These are phyloP conservation scores for Dothideomycetes sp. DNA, from an alignment of 2,329 filamentous ascomycete species.

Conservation along the genomic window DNA sequence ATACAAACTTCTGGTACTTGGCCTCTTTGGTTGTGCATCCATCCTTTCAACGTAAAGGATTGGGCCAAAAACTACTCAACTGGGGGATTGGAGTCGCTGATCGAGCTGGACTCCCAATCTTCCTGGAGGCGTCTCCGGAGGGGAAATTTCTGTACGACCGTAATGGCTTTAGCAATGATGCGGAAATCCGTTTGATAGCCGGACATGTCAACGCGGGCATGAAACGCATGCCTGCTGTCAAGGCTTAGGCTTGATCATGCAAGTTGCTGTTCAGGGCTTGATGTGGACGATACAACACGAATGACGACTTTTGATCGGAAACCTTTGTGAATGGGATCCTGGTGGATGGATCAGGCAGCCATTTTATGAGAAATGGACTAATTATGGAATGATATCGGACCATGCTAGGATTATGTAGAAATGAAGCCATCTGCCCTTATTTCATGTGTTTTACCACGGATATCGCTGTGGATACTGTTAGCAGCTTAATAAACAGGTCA, in stretches of 20 bases:
- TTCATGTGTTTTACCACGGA: conserved; percentile 18
- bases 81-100: conserved; percentile 12
- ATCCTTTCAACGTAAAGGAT: conserved; percentile 12
- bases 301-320: no score
- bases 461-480: conserved; percentile 13
- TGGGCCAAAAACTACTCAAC: conserved; percentile 12
- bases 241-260: conserved; percentile 10
- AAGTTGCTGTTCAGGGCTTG: conserved; percentile 1
- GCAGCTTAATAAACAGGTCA: not conserved
- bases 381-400: no score
- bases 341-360: no score
- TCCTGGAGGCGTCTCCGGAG: conserved; percentile 11
- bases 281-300: not conserved
- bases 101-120: conserved; percentile 11
- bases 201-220: no score
- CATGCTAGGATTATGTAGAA: no score
- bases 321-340: no score
- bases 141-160: conserved; percentile 13
- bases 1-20: no score
- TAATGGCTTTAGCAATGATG: no score
- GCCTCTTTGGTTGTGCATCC: conserved; percentile 12
- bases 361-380: no score
- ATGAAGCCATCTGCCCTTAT: no score
- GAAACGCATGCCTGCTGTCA: no score
- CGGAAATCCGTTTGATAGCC: no score